These are phyloP conservation scores for Solidago caesia DNA, from an alignment of 129 eudicot genomes.

Conservation along the genomic window DNA sequence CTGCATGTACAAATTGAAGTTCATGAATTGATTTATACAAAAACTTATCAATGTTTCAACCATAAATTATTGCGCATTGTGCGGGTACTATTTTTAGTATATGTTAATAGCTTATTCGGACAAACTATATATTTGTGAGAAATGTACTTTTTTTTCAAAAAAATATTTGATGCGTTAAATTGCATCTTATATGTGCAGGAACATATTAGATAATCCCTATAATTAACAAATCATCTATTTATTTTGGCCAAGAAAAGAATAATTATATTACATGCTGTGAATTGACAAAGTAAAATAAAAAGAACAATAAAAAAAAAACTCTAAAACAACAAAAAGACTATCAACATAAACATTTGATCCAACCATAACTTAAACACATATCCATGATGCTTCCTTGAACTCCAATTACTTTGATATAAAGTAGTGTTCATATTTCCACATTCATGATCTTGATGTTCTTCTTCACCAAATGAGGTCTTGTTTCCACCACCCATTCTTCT, in stretches of 20 bases:
- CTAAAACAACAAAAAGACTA: conserved; percentile 22
- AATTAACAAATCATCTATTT: not conserved
- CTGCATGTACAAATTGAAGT: no score
- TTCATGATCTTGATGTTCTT: conserved; percentile 13
- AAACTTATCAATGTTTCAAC: no score
- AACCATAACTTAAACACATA: conserved; percentile 21
- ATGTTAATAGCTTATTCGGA: no score
- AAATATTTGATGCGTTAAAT: no score
- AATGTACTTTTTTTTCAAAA: no score
- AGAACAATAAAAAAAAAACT: conserved; percentile 11
- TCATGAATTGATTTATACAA: no score
- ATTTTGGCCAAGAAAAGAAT: conserved; percentile 22
- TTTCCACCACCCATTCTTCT: conserved; percentile 25
- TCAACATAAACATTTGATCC: conserved; percentile 24
- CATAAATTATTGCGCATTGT: no score
- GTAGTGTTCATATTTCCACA: conserved; percentile 35
- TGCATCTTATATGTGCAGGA: no score
- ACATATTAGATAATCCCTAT: not conserved
- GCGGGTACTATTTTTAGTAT: no score
- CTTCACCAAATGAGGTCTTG: conserved; percentile 29
- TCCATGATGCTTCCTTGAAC: conserved; percentile 25
- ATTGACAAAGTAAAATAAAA: not conserved
- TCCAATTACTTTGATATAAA: conserved; percentile 31
- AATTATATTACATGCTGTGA: conserved; percentile 7
- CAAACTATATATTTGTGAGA: no score